Base-by-base conservation (phyloP, 2,329 filamentous ascomycete genomes). In the Ophiostoma tasmaniense region DNA sequence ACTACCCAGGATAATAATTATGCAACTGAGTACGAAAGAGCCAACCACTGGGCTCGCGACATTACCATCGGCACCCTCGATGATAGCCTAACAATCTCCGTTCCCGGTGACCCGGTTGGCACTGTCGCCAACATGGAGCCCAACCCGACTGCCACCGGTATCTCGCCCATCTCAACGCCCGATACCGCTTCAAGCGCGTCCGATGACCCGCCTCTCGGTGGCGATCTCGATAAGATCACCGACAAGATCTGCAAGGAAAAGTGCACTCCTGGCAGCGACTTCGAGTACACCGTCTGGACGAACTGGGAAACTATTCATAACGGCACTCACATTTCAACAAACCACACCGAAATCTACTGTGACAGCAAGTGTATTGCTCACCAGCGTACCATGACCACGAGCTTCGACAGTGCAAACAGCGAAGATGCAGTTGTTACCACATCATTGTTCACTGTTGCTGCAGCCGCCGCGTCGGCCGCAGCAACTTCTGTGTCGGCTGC, bases 331-430 rank as follows among this genome's bases (percentile, higher is more conserved):
- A 13, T 50, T 5, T 10, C 28, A 20, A 52, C 64, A 13, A 66
- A 66, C 42, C 64, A 66, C 42, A 66, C 64, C 4, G 10, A 52
- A 17, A 66, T 67, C 25, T 59, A 59, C 66, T 52, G 37, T 10
- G 64, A 65, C 64, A 10, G 22, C 6, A 37, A 65, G 10, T 65
- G 64, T 22, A 45, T 65, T 39, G 64, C 64, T 17, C 64, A 30
- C 33, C 10, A 28, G 6, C 35, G 37, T 14, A 65, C 20, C 37
- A 65, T 39, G 35, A 65, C 33, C 3, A 42, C 37, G 3, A 37
- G 20, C 30, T 35, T 37, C 11, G 30, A 64, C 33, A 35, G 7
- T 33, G 4, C 30, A 20, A 33, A 64, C 33, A 20, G n/a, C 33
- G 61, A 64, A 8, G 30, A 64, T 37, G 30, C 59, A 30, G 25